Evolutionary conservation across 177 flowering plant species (phyloP).

Genomic region (Tripterygium wilfordii): DNA sequence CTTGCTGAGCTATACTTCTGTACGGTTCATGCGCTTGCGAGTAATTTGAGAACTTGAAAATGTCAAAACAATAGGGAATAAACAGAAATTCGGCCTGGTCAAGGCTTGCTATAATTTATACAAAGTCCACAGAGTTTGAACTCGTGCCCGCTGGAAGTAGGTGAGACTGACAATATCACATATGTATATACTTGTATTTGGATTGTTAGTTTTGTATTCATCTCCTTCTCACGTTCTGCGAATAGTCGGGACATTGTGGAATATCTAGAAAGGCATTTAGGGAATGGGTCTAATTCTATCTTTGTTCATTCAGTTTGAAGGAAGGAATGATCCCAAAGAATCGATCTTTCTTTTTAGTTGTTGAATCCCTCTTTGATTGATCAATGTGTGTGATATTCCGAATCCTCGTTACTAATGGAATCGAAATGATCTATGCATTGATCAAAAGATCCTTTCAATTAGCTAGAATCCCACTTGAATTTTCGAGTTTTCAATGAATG

Average conservation of each 20-base stretch:
- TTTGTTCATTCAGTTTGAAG: constrained; percentile 5
- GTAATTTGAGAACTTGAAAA: too few relatives aligned
- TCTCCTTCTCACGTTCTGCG: not conserved
- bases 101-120: too few relatives aligned
- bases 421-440: not conserved
- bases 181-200: too few relatives aligned
- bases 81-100: too few relatives aligned
- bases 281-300: constrained; percentile 8
- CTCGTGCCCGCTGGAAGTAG: too few relatives aligned
- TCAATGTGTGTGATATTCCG: not conserved
- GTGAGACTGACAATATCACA: too few relatives aligned
- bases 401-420: too few relatives aligned
- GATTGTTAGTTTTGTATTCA: too few relatives aligned
- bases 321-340: constrained; percentile 5
- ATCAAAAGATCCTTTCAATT: not conserved
- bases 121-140: too few relatives aligned
- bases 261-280: constrained; percentile 5
- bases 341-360: not conserved
- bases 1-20: too few relatives aligned
- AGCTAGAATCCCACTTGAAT: not conserved
- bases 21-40: too few relatives aligned
- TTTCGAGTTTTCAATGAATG: not conserved
- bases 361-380: not conserved
- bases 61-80: too few relatives aligned
- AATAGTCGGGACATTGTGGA: not conserved